A percentile compares a stretch with the other conserved stretches of the same genome.
Evolutionary conservation across 2,329 filamentous ascomycete genomes (phyloP).

Genomic region (Grosmannia clavigera): DNA sequence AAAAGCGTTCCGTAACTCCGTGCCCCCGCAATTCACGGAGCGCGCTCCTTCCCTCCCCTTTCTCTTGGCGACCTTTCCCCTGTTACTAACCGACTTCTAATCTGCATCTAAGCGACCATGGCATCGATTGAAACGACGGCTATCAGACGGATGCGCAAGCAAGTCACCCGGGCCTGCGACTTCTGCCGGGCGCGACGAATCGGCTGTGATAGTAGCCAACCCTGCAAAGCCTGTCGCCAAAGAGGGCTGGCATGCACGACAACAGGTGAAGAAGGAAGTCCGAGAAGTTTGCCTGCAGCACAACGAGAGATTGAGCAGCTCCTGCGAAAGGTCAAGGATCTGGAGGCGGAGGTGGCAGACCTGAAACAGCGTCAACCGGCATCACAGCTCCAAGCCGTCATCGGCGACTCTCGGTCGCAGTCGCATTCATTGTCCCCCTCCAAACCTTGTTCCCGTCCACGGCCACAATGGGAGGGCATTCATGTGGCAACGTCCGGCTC

Average conservation of each 20-base stretch:
- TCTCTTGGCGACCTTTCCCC: neutral
- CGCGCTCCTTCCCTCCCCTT: too few relatives aligned
- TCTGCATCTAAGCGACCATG: neutral
- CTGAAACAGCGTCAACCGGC: neutral
- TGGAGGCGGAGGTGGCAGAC: neutral
- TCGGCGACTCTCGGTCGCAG: neutral
- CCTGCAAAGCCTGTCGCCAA: constrained; percentile 23
- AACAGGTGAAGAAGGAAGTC: constrained; percentile 15
- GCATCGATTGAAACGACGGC: neutral
- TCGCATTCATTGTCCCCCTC: neutral
- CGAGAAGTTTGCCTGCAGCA: constrained; percentile 4
- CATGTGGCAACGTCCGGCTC: constrained; percentile 22
- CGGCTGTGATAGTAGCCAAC: constrained; percentile 24
- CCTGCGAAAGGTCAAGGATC: constrained; percentile 2
- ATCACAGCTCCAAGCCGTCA: neutral
- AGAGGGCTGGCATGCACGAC: constrained; percentile 20
- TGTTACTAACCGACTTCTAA: neutral
- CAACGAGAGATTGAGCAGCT: neutral
- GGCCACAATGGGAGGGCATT: constrained; percentile 20
- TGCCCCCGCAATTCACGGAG: neutral
- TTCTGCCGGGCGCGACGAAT: constrained; percentile 25
- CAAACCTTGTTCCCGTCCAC: neutral
- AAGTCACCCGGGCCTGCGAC: constrained; percentile 21
- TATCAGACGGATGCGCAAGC: constrained; percentile 9
- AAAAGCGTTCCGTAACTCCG: neutral